Conservation (phyloP, 1,284 basidiomycete genomes). For the Leccinum colubrinum region DNA sequence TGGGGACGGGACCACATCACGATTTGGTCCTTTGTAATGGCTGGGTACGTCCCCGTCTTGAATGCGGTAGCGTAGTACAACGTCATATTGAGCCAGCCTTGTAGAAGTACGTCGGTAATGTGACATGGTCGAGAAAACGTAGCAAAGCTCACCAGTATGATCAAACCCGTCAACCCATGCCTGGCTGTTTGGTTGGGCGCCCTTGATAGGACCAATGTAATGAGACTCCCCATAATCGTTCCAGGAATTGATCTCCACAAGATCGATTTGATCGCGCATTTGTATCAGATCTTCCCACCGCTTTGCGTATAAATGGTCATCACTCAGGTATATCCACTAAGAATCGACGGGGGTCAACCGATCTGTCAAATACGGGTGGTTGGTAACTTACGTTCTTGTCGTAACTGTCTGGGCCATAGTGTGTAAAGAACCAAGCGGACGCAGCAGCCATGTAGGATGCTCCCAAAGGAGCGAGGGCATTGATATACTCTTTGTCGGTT, state of each 20-base stretch:
- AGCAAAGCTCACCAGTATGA: constrained; percentile 48
- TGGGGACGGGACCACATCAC: constrained; percentile 77
- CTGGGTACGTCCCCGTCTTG: constrained; percentile 71
- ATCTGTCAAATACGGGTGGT: background rate
- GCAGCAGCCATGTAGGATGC: constrained; percentile 42
- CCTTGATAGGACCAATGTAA: constrained; percentile 67
- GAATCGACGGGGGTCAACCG: constrained; percentile 4
- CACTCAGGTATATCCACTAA: constrained; percentile 62
- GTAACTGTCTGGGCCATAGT: constrained; percentile 61
- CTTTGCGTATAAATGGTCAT: constrained; percentile 70
- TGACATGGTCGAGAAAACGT: background rate
- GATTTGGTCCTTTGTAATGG: constrained; percentile 62
- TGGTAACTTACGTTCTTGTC: constrained; percentile 72
- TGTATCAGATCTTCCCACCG: constrained; percentile 74
- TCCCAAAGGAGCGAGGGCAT: constrained; percentile 34
- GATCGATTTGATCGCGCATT: constrained; percentile 57
- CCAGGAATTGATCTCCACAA: constrained; percentile 65
- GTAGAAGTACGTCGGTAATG: background rate
- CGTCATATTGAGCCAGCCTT: constrained; percentile 65
- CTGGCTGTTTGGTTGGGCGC: constrained; percentile 60
- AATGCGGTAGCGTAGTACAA: constrained; percentile 72
- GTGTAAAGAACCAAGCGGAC: constrained; percentile 81
- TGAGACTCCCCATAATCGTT: constrained; percentile 61
- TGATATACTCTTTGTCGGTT: constrained; percentile 47
- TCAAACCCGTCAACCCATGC: constrained; percentile 66